Evolutionary conservation across 768 basidiomycete species (phyloP), one percentile per base, ranked within the genome.

Genomic region (Trametes maxima): DNA sequence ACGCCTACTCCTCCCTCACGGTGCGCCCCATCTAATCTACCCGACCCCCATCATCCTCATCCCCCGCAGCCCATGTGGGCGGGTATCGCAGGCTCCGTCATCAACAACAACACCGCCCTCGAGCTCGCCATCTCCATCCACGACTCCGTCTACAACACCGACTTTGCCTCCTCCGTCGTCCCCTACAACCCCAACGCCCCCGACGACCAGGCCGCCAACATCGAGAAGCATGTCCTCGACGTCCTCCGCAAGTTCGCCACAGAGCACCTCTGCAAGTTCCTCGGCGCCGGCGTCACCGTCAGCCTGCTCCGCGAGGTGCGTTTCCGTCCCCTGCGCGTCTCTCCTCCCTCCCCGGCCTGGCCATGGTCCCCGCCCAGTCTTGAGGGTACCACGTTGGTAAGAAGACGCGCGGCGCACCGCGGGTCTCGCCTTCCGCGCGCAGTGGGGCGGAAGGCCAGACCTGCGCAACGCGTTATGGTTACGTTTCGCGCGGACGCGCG

Each of bases 261-360:
- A 25, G 87, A 89, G 65, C 92, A 94, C 72, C 74, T 92, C 22
- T 89, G 90, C 82, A 92, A 93, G 78, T 92, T 94, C 79, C 80
- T 93, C 63, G 90, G 90, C 66, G 88, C 88, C 5, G 92, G 92
- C 67, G 82, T 94, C 58, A 90, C 92, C 42, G 74, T 91, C 54
- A 70, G 77, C 24, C 79, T 94, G 60, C 79, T 92, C 67, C 83
- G 81, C 68, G 89, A 91, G 79, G 89, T 88, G 54, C 42, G 70
- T 66, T 3, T 49, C 25, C 47, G 53, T 40, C 57, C 37, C 42
- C 53, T 61, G 11, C 45, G 48, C 58, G 33, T 55, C 42, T 13
- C n/a, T n/a, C n/a, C n/a, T n/a, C n/a, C n/a, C n/a, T n/a, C n/a
- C n/a, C n/a, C n/a, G n/a, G n/a, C n/a, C n/a, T n/a, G n/a, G n/a